A percentile compares a stretch with the other conserved stretches of the same genome.
Evolutionary conservation across 106 monocot genomes (phyloP).

Genomic region (Platanthera guangdongensis): DNA sequence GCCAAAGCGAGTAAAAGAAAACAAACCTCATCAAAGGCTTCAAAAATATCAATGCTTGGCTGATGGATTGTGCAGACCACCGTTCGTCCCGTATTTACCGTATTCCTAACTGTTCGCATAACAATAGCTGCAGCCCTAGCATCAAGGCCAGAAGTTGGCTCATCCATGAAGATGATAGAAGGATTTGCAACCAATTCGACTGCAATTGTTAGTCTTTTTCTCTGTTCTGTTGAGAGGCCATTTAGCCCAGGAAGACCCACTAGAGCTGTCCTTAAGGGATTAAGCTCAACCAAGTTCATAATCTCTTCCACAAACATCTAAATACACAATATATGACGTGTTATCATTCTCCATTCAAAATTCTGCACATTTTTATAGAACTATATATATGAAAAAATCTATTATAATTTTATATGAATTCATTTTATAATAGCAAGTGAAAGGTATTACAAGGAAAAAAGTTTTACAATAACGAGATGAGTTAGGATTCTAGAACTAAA

Average conservation of each 20-base stretch:
- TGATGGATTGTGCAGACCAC: constrained; percentile 97
- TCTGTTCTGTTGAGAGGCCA: constrained; percentile 83
- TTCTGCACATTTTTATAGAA: not conserved
- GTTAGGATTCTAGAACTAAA: not conserved
- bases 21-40: constrained; percentile 90
- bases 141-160: constrained; percentile 94
- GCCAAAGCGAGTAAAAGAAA: not conserved
- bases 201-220: constrained; percentile 88
- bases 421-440: not conserved
- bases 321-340: not conserved
- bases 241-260: constrained; percentile 68
- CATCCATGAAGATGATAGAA: constrained; percentile 96
- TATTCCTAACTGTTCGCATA: constrained; percentile 87
- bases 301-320: constrained; percentile 93
- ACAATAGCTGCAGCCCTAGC: constrained; percentile 92
- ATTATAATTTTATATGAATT: not conserved
- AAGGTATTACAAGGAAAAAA: not conserved
- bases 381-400: not conserved
- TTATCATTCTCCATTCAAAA: not conserved
- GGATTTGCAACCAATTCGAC: constrained; percentile 92
- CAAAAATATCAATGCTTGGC: constrained; percentile 96
- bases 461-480: not conserved
- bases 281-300: constrained; percentile 69
- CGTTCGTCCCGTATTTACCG: constrained; percentile 80
- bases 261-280: constrained; percentile 44